Evolutionary conservation across 2,329 filamentous ascomycete genomes (phyloP).

Genomic region (Cladophialophora bantiana): DNA sequence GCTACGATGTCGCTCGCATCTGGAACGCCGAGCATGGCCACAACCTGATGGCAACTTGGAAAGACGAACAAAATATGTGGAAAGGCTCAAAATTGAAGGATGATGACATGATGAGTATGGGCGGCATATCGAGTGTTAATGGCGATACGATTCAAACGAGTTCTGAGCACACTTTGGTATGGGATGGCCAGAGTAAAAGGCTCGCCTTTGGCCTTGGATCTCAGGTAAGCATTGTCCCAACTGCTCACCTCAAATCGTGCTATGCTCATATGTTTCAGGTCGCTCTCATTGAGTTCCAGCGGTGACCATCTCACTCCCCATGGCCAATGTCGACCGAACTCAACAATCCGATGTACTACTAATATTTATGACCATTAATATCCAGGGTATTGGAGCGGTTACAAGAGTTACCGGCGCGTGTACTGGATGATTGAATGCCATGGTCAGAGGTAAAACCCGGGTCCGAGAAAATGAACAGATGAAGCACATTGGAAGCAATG

Average conservation of each 20-base stretch:
- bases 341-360: conserved; percentile 2
- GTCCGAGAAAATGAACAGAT: background rate
- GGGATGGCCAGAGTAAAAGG: conserved; percentile 62
- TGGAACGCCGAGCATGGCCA: conserved; percentile 57
- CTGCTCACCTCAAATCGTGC: background rate
- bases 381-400: background rate
- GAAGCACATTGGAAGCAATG: background rate
- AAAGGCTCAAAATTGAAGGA: conserved; percentile 42
- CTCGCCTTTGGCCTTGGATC: conserved; percentile 58
- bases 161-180: conserved; percentile 54
- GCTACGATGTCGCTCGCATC: conserved; percentile 52
- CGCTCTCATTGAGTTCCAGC: conserved; percentile 40
- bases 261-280: conserved; percentile 35
- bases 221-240: conserved; percentile 49
- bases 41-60: conserved; percentile 50
- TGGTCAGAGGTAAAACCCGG: background rate
- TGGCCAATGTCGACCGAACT: background rate
- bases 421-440: background rate
- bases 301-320: conserved; percentile 27
- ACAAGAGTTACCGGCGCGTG: background rate
- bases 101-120: conserved; percentile 42
- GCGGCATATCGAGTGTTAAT: conserved; percentile 47
- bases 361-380: conserved; percentile 4
- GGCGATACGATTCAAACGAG: conserved; percentile 40
- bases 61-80: conserved; percentile 42